Base-by-base conservation (phyloP, 768 basidiomycete genomes). In the Tylopilus felleus region DNA sequence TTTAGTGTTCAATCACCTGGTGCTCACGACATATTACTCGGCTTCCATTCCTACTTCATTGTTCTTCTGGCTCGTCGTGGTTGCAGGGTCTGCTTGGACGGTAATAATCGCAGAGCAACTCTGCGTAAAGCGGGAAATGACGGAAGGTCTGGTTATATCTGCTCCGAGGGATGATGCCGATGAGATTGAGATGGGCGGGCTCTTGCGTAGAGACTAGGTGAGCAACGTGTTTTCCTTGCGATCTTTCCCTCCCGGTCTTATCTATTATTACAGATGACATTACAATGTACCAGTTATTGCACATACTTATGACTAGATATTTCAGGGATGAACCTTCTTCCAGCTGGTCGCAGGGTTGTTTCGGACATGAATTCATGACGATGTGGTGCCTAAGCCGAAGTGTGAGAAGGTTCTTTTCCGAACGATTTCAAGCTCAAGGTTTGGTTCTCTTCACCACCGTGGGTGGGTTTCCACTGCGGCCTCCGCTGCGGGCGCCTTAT, bases 51-150 rank as follows among this genome's bases (percentile, higher is more conserved):
- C 97, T 8, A 90, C 90, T 0, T 95, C 93, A 1, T 67, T 91
- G 33, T 98, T 96, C 78, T 98, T 90, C 76, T 99, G 95, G 94
- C 64, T 84, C 44, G 77, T 95, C 47, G 76, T 95, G 66, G 70
- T 80, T n/a, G 73, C 75, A 38, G 86, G 90, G 41, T 79, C 91
- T 8, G 74, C 82, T n/a, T 61, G 86, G 36, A 89, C 85, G 55
- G 81, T 98, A 57, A 77, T 93, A 49, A 70, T 86, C 13, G 90
- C 93, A 1, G 97, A 99, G 67, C 93, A 98, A 63, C 76, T 97
- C 25, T 95, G 96, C 66, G 89, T 96, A 25, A 85, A 81, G 62
- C 76, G 93, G 40, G 93, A 97, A 73, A 92, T 97, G 92, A 73
- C 75, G 19, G 92, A 95, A 66, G 93, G 93, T 8, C 71, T 96